Base-by-base conservation (phyloP, 345 rosid species). In the Nephelium lappaceum region DNA sequence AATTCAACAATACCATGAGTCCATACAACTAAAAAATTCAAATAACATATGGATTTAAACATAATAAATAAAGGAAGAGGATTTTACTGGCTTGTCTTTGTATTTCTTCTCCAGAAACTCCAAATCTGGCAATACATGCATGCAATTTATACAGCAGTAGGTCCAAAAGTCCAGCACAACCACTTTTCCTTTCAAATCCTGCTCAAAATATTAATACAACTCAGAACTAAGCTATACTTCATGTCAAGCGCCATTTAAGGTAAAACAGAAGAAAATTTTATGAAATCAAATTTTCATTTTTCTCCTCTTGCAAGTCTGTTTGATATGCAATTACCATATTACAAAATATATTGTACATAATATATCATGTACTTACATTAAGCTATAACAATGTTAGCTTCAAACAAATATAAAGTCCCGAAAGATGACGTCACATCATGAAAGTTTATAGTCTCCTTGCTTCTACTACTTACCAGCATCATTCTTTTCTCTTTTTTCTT, bases 121-220 rank as follows among this genome's bases (percentile, higher is more conserved):
- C 53, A 95, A 83, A 87, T 95, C 99, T 39, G 96, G 99, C 76
- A 93, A 78, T 74, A 93, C 96, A 51, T 95, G 99, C 93, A 95
- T 92, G 70, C 99, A 95, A 74, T 93, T 93, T 88, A 95, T 92
- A 78, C 97, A 95, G 77, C 99, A 93, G 78, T 95, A 95, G 16
- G 99, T 95, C 99, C 99, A 93, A 85, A 95, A 95, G 74, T 95
- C 98, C 84, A 95, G 91, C 73, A 95, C 78, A 69, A 93, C 99
- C 80, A 93, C 96, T 86, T 93, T 95, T 78, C 99, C 99, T 83
- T 84, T 86, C 87, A 95, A 77, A 81, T 90, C 98, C 99, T 95
- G 90, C 82, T 67, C 84, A 81, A 66, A 66, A 78, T 64, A 65
- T 43, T 39, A 45, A 73, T 67, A 66, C 27, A 62, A 21, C 71